Evolutionary conservation across 2,329 filamentous ascomycete genomes (phyloP).

Genomic region (Aspergillus sp.): DNA sequence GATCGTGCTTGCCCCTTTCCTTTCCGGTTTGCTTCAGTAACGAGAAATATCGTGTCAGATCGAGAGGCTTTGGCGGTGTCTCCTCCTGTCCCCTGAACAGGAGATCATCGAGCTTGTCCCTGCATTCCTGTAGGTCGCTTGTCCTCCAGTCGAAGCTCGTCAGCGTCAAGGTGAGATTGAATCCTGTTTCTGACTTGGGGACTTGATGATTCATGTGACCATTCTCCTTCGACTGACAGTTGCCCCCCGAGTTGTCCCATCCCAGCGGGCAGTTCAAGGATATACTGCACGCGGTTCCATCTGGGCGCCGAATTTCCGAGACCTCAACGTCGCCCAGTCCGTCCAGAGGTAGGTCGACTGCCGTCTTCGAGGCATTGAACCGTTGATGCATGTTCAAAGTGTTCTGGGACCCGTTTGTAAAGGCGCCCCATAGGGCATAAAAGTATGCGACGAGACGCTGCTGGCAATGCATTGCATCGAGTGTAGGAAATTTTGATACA

Average conservation of each 20-base stretch:
- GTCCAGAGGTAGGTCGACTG: background rate
- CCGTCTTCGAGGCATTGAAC: background rate
- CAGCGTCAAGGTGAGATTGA: constrained; percentile 1
- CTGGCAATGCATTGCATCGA: constrained; percentile 2
- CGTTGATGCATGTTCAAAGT: background rate
- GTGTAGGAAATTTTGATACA: background rate
- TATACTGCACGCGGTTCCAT: background rate
- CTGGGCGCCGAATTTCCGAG: background rate
- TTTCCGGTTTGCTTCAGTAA: background rate
- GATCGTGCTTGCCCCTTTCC: no score
- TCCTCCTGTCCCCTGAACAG: constrained; percentile 1
- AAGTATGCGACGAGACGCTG: constrained; percentile 1
- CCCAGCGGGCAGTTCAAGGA: background rate
- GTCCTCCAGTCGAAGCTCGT: background rate
- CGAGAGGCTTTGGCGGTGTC: background rate
- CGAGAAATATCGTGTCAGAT: background rate
- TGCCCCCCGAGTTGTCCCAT: background rate
- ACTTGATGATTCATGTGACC: background rate
- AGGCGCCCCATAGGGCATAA: constrained; percentile 1
- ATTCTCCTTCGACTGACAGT: background rate
- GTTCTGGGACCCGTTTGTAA: background rate
- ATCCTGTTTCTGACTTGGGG: background rate
- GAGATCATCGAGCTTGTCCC: constrained; percentile 1
- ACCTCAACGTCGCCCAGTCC: background rate
- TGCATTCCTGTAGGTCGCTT: background rate